Evolutionary conservation across 768 basidiomycete genomes (phyloP), one percentile per base, ranked within the genome.

Genomic region (Udeniomyces megalosporus): DNA sequence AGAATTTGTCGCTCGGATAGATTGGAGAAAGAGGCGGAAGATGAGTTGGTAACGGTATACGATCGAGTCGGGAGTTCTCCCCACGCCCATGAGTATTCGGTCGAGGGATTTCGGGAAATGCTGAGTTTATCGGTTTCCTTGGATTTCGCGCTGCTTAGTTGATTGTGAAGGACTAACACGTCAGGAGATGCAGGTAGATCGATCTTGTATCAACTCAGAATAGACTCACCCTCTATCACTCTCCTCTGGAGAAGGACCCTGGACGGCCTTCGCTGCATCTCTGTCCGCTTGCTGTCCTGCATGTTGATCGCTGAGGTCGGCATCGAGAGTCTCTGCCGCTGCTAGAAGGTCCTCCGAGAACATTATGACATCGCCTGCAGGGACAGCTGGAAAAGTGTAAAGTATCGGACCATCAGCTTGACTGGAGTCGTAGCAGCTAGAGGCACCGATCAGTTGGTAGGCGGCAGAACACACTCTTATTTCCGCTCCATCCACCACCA

Each of bases 81-180:
- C 89, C 90, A 92, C 68, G 92, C 91, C 90, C 90, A 92, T 6
- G 86, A 85, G 68, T 90, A 90, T 69, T 87, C 84, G 49, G 69
- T 29, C 42, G 22, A 42, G 14, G 55, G 55, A 28, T 51, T 28
- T 28, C 29, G 49, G 26, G 49, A 51, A 28, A 46, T 46, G 42
- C 28, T 8, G 15, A 57, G 38, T 17, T 42, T 42, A 17, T 17
- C n/a, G n/a, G n/a, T n/a, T n/a, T n/a, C n/a, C n/a, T n/a, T n/a
- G n/a, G n/a, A n/a, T n/a, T n/a, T n/a, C n/a, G n/a, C n/a, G n/a
- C n/a, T n/a, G n/a, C n/a, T n/a, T n/a, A n/a, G n/a, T n/a, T n/a
- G n/a, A n/a, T n/a, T n/a, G n/a, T n/a, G n/a, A n/a, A n/a, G n/a
- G n/a, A n/a, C n/a, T n/a, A n/a, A n/a, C n/a, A n/a, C n/a, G n/a